Evolutionary conservation across 139 green algal genomes (phyloP), one percentile per base, ranked within the genome.

Genomic region (Bryopsis sp.): DNA sequence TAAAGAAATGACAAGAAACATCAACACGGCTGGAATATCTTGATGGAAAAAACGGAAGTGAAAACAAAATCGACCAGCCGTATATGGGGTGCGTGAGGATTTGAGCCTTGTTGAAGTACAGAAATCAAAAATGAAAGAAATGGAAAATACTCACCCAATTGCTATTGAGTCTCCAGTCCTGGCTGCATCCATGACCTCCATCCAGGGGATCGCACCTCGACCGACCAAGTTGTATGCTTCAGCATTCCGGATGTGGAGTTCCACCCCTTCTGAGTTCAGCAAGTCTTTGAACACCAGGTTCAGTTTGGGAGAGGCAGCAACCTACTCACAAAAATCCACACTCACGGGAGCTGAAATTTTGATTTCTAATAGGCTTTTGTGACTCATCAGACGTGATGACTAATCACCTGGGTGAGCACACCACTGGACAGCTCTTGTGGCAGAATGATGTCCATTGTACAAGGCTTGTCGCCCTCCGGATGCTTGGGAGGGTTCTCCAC

Each of bases 371-470:
- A 50, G 15, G 15, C 11, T 15, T 50, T 50, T 26, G 43, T 15
- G 11, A 50, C 43, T 50, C 43, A 11, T 50, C 11, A 50, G 15
- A 50, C 43, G 11, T 26, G 11, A 11, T 11, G 15, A 43, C 8
- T 33, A 35, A 61, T 5, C 5, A 65, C 62, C 37, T 69, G 62
- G 3, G 43, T 31, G 22, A 69, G 29, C 5, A 69, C 37, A 3
- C 62, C 62, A 57, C 62, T 69, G 7, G 62, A 69, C 6, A 69
- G 26, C 26, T 69, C 37, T 5, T 54, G 6, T 19, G 62, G 62
- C 7, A 69, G 62, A 4, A 69, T 3, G 11, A 69, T 19, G 19
- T 54, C 62, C 4, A 57, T 5, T 39, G 11, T 5, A n/a, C n/a
- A n/a, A n/a, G n/a, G n/a, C n/a, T n/a, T n/a, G n/a, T n/a, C n/a